Percentiles rank a stretch among this genome's conserved stretches.
Conservation (phyloP, 2,329 filamentous ascomycete species). For the Allantophomopsis cytisporea region DNA sequence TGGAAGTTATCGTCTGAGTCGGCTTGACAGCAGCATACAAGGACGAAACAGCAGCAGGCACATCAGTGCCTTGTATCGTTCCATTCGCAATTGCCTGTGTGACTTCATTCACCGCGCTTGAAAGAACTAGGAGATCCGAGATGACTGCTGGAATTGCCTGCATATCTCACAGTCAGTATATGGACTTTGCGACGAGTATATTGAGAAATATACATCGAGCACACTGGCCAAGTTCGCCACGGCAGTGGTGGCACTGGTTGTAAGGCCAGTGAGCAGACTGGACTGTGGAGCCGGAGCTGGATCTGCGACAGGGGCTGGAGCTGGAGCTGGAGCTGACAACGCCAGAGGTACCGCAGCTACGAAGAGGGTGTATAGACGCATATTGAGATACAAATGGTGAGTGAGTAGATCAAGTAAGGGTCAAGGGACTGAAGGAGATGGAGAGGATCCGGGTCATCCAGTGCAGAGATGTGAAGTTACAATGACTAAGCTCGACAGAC, state of each 20-base stretch:
- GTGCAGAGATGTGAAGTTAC: too few relatives aligned
- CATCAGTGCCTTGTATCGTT: conserved; percentile 6
- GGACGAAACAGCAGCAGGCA: conserved; percentile 5
- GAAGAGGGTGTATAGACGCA: background rate
- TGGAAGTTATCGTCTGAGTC: conserved; percentile 12
- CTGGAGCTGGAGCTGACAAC: background rate
- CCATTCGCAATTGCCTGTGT: conserved; percentile 7
- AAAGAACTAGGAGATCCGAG: background rate
- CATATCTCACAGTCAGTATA: background rate
- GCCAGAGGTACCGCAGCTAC: background rate
- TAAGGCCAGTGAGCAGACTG: background rate
- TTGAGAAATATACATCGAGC: background rate
- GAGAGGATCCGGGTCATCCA: too few relatives aligned
- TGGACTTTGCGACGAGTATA: background rate
- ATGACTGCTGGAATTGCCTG: background rate
- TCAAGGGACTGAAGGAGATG: background rate
- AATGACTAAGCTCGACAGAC: too few relatives aligned
- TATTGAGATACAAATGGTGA: background rate
- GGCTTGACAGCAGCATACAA: conserved; percentile 10
- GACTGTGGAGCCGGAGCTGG: background rate
- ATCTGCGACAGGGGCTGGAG: too few relatives aligned
- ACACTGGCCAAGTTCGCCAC: background rate
- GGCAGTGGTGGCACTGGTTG: background rate
- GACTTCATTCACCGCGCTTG: background rate
- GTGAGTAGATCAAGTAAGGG: background rate